Evolutionary conservation across 257 asterid genomes (phyloP), one percentile per base, ranked within the genome.

Genomic region (Nicotiana tomentosiformis): DNA sequence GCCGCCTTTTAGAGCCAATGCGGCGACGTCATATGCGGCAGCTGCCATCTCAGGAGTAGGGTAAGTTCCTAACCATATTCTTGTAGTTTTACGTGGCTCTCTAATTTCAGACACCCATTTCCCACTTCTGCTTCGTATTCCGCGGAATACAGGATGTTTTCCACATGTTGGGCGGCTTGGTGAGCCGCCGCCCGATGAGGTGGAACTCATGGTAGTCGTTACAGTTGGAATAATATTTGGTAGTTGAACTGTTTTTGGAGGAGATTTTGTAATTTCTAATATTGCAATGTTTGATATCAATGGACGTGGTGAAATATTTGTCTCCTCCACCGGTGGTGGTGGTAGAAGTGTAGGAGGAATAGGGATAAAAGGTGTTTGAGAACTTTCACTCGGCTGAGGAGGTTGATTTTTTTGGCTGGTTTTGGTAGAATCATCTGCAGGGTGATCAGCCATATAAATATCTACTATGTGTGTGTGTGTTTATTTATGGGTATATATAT

Each of bases 91-190:
- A 14, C 90, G 87, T 1, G 92, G 92, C 78, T 89, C 92, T 1
- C 90, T 85, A n/a, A 89, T 89, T 69, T 89, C 90, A 10, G 90
- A 84, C 30, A 89, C 92, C 92, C 92, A 89, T 79, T 89, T 89
- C 1, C 95, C 91, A 37, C 93, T 88, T 9, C 95, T 87, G 77
- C 88, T 87, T 62, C 93, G 80, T 83, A 91, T 90, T 18, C 95
- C 93, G 0, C 91, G 89, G 81, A 85, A 91, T 7, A 46, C 33
- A 0, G 90, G 77, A 77, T 91, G 93, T 60, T 90, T 91, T 33
- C 92, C 90, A 11, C 74, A 20, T 0, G 65, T 11, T 0, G 78
- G 77, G 12, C 86, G 76, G 20, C 82, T 33, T 1, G 82, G 29
- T 0, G 80, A 49, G 14, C 85, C 12, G 14, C 85, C 12, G 1